Conservation (phyloP, 1,284 basidiomycete species). For the Puccinia coronata region DNA sequence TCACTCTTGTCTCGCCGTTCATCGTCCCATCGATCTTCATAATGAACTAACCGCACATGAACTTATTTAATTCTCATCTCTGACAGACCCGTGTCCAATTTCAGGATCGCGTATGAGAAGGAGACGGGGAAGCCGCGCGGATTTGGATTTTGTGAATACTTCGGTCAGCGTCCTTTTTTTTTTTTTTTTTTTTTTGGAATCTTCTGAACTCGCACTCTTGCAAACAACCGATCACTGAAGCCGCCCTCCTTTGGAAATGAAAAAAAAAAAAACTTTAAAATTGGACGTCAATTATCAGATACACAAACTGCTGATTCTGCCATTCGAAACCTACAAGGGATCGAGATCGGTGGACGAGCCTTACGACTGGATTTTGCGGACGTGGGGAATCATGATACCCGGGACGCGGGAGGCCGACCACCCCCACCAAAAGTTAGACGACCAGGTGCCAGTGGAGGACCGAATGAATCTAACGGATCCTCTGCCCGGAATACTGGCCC, state of each 20-base stretch:
- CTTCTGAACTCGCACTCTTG: constrained; percentile 68
- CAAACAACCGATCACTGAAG: constrained; percentile 88
- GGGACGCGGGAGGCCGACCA: constrained; percentile 24
- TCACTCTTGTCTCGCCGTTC: not conserved
- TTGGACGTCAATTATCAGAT: constrained; percentile 73
- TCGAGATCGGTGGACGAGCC: constrained; percentile 75
- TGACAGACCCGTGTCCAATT: constrained; percentile 34
- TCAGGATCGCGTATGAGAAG: constrained; percentile 47
- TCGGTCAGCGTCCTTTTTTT: constrained; percentile 31
- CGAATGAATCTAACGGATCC: constrained; percentile 24
- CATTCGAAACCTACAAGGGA: constrained; percentile 79
- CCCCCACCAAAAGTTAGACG: constrained; percentile 43
- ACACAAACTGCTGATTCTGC: constrained; percentile 85
- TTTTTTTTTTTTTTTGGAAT: not conserved
- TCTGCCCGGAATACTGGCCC: constrained; percentile 26
- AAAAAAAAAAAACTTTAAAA: constrained; percentile 74
- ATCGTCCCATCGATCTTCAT: not conserved
- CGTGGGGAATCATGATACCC: constrained; percentile 59
- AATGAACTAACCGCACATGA: not conserved
- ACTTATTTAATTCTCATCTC: not conserved
- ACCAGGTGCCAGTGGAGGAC: constrained; percentile 1
- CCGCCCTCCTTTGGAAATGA: no score
- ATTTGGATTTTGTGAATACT: constrained; percentile 49
- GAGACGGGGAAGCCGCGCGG: constrained; percentile 43
- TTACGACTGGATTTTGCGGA: constrained; percentile 74